A percentile compares a stretch with the other conserved stretches of the same genome.
Evolutionary conservation across 164 flowering plant genomes (phyloP).

Genomic region (Platanus orientalis): DNA sequence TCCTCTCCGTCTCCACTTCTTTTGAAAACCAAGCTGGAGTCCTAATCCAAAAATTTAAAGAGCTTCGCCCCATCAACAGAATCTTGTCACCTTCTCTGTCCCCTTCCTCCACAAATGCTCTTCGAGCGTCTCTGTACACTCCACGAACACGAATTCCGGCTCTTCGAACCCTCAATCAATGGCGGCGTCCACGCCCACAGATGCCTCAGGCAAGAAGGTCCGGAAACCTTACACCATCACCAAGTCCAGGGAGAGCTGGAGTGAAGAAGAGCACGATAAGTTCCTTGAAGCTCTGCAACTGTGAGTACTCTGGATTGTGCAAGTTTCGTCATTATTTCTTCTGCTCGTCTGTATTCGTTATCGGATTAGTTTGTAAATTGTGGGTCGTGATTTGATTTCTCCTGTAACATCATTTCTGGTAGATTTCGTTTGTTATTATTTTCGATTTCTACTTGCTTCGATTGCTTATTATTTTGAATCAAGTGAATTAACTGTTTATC

Average conservation of each 20-base stretch:
- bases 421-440: neutral
- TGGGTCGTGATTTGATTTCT: neutral
- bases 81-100: neutral
- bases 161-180: conserved; percentile 21
- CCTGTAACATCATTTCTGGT: too few relatives aligned
- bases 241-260: conserved; percentile 69
- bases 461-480: neutral
- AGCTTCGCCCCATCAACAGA: neutral
- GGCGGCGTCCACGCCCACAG: conserved; percentile 26
- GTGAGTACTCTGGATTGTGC: conserved; percentile 26
- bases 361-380: neutral
- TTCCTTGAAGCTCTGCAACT: conserved; percentile 92
- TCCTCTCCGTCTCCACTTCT: too few relatives aligned
- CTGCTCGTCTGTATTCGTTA: neutral
- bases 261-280: conserved; percentile 90
- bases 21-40: too few relatives aligned
- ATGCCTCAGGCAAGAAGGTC: conserved; percentile 56
- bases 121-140: neutral
- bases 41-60: neutral
- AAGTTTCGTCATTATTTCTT: too few relatives aligned
- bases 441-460: neutral
- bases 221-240: conserved; percentile 78
- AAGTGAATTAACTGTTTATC: neutral
- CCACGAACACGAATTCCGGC: conserved; percentile 18
- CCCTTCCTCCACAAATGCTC: neutral